phyloP scores from a whole-genome alignment of 2,329 filamentous ascomycete species.

The Xylaria sp. region DNA sequence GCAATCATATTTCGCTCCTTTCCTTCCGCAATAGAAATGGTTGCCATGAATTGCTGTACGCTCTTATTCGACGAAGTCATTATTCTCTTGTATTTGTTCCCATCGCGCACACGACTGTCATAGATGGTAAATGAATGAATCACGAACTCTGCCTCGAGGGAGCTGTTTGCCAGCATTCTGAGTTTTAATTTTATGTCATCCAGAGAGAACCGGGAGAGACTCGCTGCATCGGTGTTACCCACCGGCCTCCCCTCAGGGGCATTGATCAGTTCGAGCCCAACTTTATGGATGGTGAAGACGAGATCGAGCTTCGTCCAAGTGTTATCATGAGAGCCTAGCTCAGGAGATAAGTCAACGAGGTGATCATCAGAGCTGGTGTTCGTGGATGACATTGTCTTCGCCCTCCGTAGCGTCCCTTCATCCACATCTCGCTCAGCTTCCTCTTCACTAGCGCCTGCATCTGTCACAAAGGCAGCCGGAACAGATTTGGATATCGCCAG shows the following conservation, averaged over 20 bases:
- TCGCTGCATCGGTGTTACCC: constrained; percentile 80
- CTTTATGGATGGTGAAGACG: constrained; percentile 86
- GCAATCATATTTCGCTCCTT: constrained; percentile 84
- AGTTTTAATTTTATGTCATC: constrained; percentile 93
- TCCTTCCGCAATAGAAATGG: constrained; percentile 89
- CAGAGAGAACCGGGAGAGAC: constrained; percentile 91
- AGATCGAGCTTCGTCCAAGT: constrained; percentile 95
- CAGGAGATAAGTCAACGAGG: constrained; percentile 71
- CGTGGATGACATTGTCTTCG: constrained; percentile 57
- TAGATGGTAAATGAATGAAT: constrained; percentile 95
- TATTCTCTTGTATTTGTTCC: constrained; percentile 96
- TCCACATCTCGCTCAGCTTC: constrained; percentile 81
- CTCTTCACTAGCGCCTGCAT: constrained; percentile 75
- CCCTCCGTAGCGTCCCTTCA: constrained; percentile 62
- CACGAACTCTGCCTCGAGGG: constrained; percentile 90
- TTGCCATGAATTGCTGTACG: constrained; percentile 98
- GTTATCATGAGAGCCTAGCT: constrained; percentile 74
- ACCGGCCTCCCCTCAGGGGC: constrained; percentile 81
- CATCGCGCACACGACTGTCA: constrained; percentile 87
- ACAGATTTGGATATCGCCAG: constrained; percentile 89
- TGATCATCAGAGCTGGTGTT: constrained; percentile 53
- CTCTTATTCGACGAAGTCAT: constrained; percentile 97
- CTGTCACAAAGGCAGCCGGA: constrained; percentile 84
- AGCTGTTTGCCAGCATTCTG: constrained; percentile 90
- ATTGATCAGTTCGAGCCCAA: constrained; percentile 88